Evolutionary conservation across 305 asterid species (phyloP).

Genomic region (Lippia alba): DNA sequence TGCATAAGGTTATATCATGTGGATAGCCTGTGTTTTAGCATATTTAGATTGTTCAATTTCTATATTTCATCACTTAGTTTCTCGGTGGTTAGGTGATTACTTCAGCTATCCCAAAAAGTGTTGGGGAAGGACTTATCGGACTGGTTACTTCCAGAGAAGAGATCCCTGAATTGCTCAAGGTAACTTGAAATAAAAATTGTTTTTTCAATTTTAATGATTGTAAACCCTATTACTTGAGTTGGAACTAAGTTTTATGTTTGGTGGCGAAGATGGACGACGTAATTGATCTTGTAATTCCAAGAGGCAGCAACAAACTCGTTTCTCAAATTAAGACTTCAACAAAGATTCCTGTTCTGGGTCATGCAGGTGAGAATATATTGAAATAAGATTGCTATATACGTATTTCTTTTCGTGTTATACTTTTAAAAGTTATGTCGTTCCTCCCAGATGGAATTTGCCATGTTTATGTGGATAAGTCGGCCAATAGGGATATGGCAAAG

Average conservation of each 20-base stretch:
- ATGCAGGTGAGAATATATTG: conserved; percentile 67
- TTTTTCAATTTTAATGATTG: conserved; percentile 20
- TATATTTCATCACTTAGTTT: conserved; percentile 28
- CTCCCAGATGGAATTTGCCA: conserved; percentile 95
- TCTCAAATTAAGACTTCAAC: conserved; percentile 93
- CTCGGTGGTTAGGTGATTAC: conserved; percentile 69
- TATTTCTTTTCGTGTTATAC: not conserved
- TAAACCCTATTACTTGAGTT: conserved; percentile 24
- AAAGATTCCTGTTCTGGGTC: conserved; percentile 98
- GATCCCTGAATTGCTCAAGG: conserved; percentile 98
- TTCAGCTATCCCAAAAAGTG: conserved; percentile 79
- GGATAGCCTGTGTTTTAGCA: conserved; percentile 14
- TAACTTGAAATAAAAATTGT: conserved; percentile 35
- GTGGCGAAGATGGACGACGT: conserved; percentile 81
- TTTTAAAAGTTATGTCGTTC: conserved; percentile 33
- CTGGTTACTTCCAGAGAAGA: conserved; percentile 94
- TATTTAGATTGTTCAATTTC: conserved; percentile 26
- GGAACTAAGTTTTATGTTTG: conserved; percentile 42
- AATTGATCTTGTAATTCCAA: conserved; percentile 97
- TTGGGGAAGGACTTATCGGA: conserved; percentile 89
- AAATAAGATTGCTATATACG: not conserved
- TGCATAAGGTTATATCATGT: conserved; percentile 73
- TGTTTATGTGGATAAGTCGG: conserved; percentile 88
- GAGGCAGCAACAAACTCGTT: conserved; percentile 98
- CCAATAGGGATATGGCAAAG: conserved; percentile 82